These are phyloP conservation scores for Penicillium sp. DNA, from an alignment of 2,329 filamentous ascomycete species.

Conservation along the genomic window DNA sequence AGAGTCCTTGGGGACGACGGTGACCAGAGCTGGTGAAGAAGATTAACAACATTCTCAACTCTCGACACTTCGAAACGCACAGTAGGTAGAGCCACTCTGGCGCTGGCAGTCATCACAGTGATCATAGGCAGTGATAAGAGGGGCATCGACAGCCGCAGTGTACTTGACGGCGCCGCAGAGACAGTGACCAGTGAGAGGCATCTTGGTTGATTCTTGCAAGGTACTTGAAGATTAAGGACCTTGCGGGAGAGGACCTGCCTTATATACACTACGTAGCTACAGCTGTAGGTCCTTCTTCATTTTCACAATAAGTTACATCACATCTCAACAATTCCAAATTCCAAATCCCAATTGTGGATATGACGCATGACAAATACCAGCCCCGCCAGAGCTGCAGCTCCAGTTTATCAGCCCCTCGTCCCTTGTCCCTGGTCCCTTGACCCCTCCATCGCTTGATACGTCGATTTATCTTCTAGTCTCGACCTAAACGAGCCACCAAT, in stretches of 20 bases:
- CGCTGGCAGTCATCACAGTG: conserved; percentile 70
- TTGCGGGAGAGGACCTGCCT: not conserved
- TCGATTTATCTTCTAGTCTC: not conserved
- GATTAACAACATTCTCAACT: not conserved
- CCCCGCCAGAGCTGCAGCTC: not conserved
- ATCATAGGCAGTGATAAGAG: conserved; percentile 55
- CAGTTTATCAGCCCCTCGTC: not conserved
- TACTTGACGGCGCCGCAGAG: conserved; percentile 69
- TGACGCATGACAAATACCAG: conserved; percentile 3
- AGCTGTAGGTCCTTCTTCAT: not conserved
- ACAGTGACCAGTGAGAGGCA: conserved; percentile 65
- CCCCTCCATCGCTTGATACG: not conserved
- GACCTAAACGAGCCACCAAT: conserved; percentile 56
- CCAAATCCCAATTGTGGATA: conserved; percentile 1
- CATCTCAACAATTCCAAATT: conserved; percentile 9
- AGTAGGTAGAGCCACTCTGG: conserved; percentile 64
- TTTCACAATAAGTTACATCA: conserved; percentile 1
- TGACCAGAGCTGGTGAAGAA: conserved; percentile 52
- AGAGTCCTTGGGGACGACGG: conserved; percentile 62
- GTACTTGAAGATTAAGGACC: conserved; percentile 19
- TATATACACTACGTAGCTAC: not conserved
- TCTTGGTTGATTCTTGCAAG: conserved; percentile 38
- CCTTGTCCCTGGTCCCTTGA: not conserved
- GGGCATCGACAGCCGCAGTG: conserved; percentile 47
- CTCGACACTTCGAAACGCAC: conserved; percentile 14